phyloP scores from a whole-genome alignment of 2,329 filamentous ascomycete species.

The Aspergillus pseudotamarii region DNA sequence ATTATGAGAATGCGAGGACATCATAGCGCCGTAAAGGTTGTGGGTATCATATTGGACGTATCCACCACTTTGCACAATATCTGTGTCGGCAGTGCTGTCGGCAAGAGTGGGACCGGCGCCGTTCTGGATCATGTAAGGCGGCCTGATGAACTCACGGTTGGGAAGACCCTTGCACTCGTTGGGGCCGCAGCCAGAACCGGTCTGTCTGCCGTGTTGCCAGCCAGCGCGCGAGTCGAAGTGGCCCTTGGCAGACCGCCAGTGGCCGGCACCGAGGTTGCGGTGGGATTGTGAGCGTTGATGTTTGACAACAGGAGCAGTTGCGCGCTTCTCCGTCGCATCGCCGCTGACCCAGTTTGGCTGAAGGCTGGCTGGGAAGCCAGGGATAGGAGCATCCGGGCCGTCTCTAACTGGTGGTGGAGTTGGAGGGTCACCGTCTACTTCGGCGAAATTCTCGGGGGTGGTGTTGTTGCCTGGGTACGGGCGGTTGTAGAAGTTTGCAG shows the following conservation, averaged over 20 bases:
- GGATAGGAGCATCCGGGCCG: background rate
- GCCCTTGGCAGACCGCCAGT: background rate
- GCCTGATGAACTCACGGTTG: background rate
- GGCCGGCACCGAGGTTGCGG: background rate
- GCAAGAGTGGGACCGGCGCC: background rate
- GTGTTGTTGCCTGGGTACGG: background rate
- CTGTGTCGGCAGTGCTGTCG: background rate
- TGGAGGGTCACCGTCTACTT: background rate
- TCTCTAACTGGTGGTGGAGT: background rate
- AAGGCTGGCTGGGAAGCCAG: background rate
- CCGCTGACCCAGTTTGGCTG: background rate
- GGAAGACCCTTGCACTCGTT: background rate
- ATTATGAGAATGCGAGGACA: background rate
- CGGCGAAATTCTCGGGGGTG: background rate
- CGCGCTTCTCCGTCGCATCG: background rate
- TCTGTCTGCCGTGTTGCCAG: background rate
- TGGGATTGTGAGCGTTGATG: background rate
- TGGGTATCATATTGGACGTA: background rate
- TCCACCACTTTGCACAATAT: background rate
- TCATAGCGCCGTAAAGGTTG: background rate
- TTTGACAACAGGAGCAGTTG: background rate
- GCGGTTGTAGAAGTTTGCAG: slow-evolving; percentile 44
- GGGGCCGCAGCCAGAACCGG: background rate
- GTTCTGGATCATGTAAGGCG: background rate
- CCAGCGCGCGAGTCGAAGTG: background rate